A percentile compares a stretch with the other conserved stretches of the same genome.
Conservation (phyloP, 2,329 filamentous ascomycete species). For the Metarhizium brunneum region DNA sequence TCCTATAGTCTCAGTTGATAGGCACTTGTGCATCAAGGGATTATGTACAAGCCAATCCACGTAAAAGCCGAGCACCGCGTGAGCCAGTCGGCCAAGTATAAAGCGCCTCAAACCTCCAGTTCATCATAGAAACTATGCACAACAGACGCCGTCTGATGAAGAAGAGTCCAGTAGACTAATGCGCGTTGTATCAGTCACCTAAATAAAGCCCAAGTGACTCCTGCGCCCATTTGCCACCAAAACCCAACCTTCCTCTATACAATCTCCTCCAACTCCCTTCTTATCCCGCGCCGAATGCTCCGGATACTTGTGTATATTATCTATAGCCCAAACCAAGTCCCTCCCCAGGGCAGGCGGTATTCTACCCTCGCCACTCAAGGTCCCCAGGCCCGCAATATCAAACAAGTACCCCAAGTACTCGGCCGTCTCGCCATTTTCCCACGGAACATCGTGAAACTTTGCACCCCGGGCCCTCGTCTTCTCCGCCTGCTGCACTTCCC, state of each 20-base stretch:
- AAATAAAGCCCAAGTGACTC: too few species aligned
- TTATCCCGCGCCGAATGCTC: slow-evolving; percentile 12
- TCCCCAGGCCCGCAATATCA: slow-evolving; percentile 37
- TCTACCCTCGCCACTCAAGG: slow-evolving; percentile 35
- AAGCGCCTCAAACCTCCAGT: too few species aligned
- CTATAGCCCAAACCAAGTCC: slow-evolving; percentile 36
- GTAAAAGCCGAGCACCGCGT: too few species aligned
- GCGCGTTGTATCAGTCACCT: too few species aligned
- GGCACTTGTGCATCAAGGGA: too few species aligned
- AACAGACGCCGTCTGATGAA: too few species aligned
- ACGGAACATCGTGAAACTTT: slow-evolving; percentile 44
- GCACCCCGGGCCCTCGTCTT: slow-evolving; percentile 18
- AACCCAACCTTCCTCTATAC: not conserved
- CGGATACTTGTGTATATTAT: slow-evolving; percentile 40
- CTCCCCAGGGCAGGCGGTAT: slow-evolving; percentile 34
- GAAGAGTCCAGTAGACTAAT: too few species aligned
- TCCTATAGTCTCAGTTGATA: too few species aligned
- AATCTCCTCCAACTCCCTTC: not conserved
- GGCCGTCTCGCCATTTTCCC: slow-evolving; percentile 41
- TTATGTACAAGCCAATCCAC: too few species aligned
- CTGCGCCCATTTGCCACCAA: not conserved
- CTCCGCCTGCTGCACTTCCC: slow-evolving; percentile 33
- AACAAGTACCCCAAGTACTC: slow-evolving; percentile 37
- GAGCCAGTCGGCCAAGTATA: too few species aligned
- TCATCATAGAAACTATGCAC: too few species aligned